phyloP scores from a whole-genome alignment of 1,284 basidiomycete genomes.

The Ceratobasidium sp. region DNA sequence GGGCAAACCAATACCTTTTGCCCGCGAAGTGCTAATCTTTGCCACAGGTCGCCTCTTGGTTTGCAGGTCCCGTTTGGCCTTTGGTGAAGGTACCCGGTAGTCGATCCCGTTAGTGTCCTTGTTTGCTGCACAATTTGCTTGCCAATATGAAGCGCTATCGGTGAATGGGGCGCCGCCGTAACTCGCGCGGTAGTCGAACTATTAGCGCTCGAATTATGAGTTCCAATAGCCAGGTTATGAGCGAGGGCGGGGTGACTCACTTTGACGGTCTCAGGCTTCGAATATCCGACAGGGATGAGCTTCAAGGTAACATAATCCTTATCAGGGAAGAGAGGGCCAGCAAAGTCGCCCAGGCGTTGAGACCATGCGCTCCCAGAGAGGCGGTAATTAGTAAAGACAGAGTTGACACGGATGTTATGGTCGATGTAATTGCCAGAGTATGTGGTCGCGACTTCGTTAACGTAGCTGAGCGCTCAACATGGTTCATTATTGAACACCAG shows the following conservation, averaged over 20 bases:
- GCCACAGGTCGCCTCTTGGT: too few species aligned
- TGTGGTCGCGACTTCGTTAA: conserved; percentile 47
- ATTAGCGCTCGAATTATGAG: neutral
- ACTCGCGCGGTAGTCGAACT: conserved; percentile 60
- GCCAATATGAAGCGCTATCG: conserved; percentile 70
- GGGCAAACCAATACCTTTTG: conserved; percentile 64
- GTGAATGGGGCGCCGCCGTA: conserved; percentile 68
- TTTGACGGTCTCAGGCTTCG: conserved; percentile 63
- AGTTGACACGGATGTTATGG: conserved; percentile 48
- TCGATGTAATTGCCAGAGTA: conserved; percentile 48
- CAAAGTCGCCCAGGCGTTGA: conserved; percentile 72
- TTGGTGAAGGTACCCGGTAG: conserved; percentile 51
- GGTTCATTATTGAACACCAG: too few species aligned
- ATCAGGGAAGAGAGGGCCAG: conserved; percentile 66
- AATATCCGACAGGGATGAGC: conserved; percentile 62
- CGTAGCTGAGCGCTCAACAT: conserved; percentile 37
- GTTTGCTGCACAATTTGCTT: conserved; percentile 70
- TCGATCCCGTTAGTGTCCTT: conserved; percentile 70
- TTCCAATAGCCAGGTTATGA: neutral
- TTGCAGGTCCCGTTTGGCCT: too few species aligned
- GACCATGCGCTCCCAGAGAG: conserved; percentile 50
- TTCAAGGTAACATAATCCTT: conserved; percentile 63
- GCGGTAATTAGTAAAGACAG: conserved; percentile 48
- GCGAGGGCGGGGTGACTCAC: conserved; percentile 52
- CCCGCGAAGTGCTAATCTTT: too few species aligned